Evolutionary conservation across 768 basidiomycete species (phyloP).

Genomic region (Leccinum pellstonianum): DNA sequence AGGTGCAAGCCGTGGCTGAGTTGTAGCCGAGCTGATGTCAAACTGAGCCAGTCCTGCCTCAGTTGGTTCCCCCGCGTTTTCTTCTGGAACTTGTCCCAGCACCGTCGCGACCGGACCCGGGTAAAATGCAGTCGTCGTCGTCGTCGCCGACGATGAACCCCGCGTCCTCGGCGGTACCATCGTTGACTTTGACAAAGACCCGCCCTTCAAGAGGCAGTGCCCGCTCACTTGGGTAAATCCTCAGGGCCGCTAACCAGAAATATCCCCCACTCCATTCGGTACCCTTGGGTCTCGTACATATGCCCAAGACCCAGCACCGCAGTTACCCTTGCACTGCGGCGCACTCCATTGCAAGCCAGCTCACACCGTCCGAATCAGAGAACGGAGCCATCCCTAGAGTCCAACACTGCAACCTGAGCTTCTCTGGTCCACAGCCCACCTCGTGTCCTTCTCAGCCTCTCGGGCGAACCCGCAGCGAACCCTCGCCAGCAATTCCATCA

Average conservation of each 20-base stretch:
- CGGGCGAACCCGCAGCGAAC: slow-evolving; percentile 1
- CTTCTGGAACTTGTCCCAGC: slow-evolving; percentile 52
- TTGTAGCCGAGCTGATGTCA: slow-evolving; percentile 38
- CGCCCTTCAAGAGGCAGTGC: slow-evolving; percentile 23
- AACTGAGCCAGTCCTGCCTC: slow-evolving; percentile 53
- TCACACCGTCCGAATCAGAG: neutral
- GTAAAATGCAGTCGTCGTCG: slow-evolving; percentile 38
- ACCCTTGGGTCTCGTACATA: neutral
- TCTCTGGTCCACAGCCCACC: neutral
- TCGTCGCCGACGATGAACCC: slow-evolving; percentile 4
- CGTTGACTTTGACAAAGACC: slow-evolving; percentile 15
- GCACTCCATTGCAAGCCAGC: neutral
- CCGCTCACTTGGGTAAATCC: slow-evolving; percentile 17
- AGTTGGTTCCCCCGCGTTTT: slow-evolving; percentile 42
- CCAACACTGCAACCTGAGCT: neutral
- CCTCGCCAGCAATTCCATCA: neutral
- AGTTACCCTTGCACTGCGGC: neutral
- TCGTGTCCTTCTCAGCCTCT: neutral
- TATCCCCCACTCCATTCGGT: neutral
- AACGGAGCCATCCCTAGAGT: neutral
- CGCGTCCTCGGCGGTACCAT: slow-evolving; percentile 1
- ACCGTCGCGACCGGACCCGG: slow-evolving; percentile 46
- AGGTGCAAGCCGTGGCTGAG: slow-evolving; percentile 25
- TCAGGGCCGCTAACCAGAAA: slow-evolving; percentile 16
- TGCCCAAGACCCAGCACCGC: slow-evolving; percentile 13